Evolutionary conservation across 805 yeast genomes (phyloP), one percentile per base, ranked within the genome.

Genomic region (Clavispora vitiphila): DNA sequence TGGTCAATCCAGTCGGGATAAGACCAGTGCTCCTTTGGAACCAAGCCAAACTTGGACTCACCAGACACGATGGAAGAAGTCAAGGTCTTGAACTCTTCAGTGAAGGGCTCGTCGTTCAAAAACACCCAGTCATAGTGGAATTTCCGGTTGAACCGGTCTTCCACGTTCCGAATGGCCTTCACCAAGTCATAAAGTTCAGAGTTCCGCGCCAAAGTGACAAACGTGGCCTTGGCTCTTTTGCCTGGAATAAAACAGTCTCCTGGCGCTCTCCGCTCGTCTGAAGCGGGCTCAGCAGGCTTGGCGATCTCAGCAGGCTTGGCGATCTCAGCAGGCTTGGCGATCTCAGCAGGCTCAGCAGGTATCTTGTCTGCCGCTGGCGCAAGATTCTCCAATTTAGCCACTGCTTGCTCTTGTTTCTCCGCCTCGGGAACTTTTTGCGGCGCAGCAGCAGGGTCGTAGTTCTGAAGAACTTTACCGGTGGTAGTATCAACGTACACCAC

Each of bases 41-140:
- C 40, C 21, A 48, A 46, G 8, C 53, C 53, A 18, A 44, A 55
- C 31, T 48, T 50, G 32, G 53, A 49, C 7, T 43, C 47, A 4
- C 60, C 61, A 7, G 56, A 49, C 7, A 55, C 55, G 8, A 51
- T 21, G 6, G 57, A 44, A 15, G 34, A 20, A 5, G 53, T 36
- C 7, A 44, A 29, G n/a, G 41, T 37, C 35, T 51, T 54, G 45
- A 57, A 57, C 34, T 53, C 53, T 2, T 53, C 50, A 30, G 54
- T 47, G 40, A 57, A 57, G 6, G 53, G 55, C 40, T 50, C 48
- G 35, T 57, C 59, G 39, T 57, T 57, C 35, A 53, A 47, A 29
- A 57, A 57, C 15, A 56, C 60, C 60, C 60, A 57, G 42, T 56
- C 60, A 43, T 56, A 57, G 39, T 53, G 50, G 38, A 41, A 55